Evolutionary conservation across 257 asterid species (phyloP).

Genomic region (Solanum gandarillasii): DNA sequence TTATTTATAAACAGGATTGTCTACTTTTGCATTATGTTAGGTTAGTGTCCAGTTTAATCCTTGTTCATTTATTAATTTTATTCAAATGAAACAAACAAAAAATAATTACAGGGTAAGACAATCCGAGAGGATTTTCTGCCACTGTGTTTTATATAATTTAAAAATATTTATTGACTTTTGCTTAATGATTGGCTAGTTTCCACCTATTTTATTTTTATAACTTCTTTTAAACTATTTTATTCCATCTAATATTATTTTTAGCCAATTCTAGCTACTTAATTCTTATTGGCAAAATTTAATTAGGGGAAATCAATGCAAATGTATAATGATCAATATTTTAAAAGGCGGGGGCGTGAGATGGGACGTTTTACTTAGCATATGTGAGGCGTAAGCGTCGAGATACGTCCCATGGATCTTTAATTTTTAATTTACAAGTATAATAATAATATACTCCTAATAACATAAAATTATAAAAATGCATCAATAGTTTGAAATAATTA

Average conservation of each 20-base stretch:
- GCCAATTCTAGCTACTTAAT: too few relatives aligned
- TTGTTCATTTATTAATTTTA: background rate
- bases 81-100: background rate
- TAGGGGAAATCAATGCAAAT: too few relatives aligned
- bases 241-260: too few relatives aligned
- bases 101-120: background rate
- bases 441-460: too few relatives aligned
- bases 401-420: too few relatives aligned
- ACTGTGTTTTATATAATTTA: background rate
- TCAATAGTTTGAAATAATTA: too few relatives aligned
- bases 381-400: too few relatives aligned
- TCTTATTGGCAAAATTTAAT: background rate
- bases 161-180: background rate
- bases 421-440: too few relatives aligned
- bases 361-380: too few relatives aligned
- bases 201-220: background rate
- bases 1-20: background rate
- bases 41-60: background rate
- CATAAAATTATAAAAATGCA: too few relatives aligned
- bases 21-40: background rate
- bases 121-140: background rate
- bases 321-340: background rate
- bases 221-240: too few relatives aligned
- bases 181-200: background rate
- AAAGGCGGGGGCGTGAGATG: too few relatives aligned